Percentiles rank a stretch among this genome's conserved stretches.
phyloP scores from a whole-genome alignment of 257 asterid species.

The Echites panduratus region DNA sequence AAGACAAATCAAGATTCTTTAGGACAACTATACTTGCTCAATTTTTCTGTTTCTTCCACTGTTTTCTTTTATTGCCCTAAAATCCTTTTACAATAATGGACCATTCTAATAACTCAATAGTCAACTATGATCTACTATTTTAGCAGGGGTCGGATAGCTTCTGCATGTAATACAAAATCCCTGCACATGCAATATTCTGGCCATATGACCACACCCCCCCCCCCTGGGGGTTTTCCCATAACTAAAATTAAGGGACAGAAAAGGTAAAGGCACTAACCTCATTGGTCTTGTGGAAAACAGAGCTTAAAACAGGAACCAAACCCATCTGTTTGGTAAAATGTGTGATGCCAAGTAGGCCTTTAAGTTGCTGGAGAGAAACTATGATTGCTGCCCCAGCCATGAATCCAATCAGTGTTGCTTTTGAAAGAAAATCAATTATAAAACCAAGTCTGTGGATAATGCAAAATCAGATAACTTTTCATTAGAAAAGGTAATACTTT shows the following conservation, averaged over 20 bases:
- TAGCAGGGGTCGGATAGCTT: not conserved
- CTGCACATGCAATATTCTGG: slow-evolving; percentile 6
- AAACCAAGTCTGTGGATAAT: slow-evolving; percentile 60
- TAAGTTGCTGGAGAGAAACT: slow-evolving; percentile 80
- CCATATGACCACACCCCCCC: not conserved
- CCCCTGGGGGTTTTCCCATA: no score
- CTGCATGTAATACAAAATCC: not conserved
- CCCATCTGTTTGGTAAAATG: slow-evolving; percentile 76
- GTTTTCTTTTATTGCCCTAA: not conserved
- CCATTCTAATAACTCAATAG: not conserved
- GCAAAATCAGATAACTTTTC: not conserved
- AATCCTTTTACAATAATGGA: not conserved
- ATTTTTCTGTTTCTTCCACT: not conserved
- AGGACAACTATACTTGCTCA: not conserved
- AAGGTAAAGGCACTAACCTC: slow-evolving; percentile 26
- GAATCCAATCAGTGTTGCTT: slow-evolving; percentile 80
- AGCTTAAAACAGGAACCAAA: slow-evolving; percentile 56
- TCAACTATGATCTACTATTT: not conserved
- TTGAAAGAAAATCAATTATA: slow-evolving; percentile 73
- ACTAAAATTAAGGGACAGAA: not conserved
- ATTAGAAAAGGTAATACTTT: not conserved
- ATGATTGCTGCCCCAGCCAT: slow-evolving; percentile 93
- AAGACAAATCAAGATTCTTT: slow-evolving; percentile 7
- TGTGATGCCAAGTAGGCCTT: slow-evolving; percentile 66
- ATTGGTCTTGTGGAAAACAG: slow-evolving; percentile 57